Evolutionary conservation across 495 filamentous ascomycete genomes (phyloP).

Genomic region (Mytilinidion resinicola): DNA sequence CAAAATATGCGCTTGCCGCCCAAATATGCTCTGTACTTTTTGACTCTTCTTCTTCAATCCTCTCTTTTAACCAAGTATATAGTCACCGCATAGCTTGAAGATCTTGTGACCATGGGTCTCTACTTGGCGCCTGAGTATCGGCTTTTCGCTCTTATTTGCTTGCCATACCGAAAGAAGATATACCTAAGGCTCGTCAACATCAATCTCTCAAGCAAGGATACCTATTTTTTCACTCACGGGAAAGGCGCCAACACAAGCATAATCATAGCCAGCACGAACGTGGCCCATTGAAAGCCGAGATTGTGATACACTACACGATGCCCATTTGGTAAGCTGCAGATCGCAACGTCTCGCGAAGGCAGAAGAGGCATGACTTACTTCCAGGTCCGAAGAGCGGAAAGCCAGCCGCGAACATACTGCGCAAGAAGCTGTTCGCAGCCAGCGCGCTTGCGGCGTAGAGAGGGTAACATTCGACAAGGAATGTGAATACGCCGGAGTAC

Average conservation of each 20-base stretch:
- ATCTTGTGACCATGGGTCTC: neutral
- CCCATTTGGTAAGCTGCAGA: too few relatives aligned
- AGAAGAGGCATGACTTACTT: neutral
- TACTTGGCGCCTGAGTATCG: neutral
- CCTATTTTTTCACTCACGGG: neutral
- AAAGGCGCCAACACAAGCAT: slow-evolving; percentile 38
- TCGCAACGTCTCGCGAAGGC: slow-evolving; percentile 22
- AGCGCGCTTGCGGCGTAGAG: slow-evolving; percentile 79
- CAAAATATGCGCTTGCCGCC: too few relatives aligned
- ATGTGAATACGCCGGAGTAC: slow-evolving; percentile 84
- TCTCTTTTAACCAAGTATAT: too few relatives aligned
- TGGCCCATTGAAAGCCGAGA: slow-evolving; percentile 35
- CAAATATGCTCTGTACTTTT: too few relatives aligned
- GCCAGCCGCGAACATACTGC: slow-evolving; percentile 75
- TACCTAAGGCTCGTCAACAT: neutral
- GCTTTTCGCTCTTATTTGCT: slow-evolving; percentile 31
- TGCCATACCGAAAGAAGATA: slow-evolving; percentile 37
- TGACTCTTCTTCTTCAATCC: too few relatives aligned
- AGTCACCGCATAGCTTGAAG: too few relatives aligned
- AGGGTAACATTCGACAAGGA: slow-evolving; percentile 74
- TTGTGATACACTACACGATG: slow-evolving; percentile 4
- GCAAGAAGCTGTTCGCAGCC: slow-evolving; percentile 77
- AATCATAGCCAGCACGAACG: slow-evolving; percentile 36
- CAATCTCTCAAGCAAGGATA: too few relatives aligned
- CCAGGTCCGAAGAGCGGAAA: slow-evolving; percentile 58